Base-by-base conservation (phyloP, 257 asterid species). In the Fraxinus anomala region DNA sequence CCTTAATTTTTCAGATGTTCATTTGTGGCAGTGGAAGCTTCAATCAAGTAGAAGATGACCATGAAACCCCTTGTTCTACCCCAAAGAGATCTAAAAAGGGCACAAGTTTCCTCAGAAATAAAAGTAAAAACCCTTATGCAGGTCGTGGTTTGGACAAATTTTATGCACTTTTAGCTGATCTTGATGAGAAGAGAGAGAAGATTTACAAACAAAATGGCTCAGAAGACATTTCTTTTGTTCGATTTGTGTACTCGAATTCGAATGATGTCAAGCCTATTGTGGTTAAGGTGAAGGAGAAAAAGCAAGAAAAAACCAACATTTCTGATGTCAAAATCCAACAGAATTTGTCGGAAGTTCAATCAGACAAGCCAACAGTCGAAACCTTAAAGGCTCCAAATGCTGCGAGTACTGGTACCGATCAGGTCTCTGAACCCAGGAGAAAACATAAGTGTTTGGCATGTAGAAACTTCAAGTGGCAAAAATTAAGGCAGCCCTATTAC, bases 1-100 rank as follows among this genome's bases (percentile, higher is more conserved):
- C 44, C 68, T 30, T 70, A 79, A 17, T 74, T 23, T 71, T 69
- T 11, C 34, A 76, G 65, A 86, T 87, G 80, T 89, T 89, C 85
- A 80, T 90, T 63, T 92, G 97, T 68, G 92, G 96, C 13, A 86
- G 83, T 49, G 88, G 88, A 59, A 80, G 91, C 72, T 90, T 88
- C 37, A 70, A 83, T 61, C 83, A 77, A 23, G 81, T 82, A 42
- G 88, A 83, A 59, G 87, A 79, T 34, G 89, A 81, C 66, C 72
- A 47, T 17, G 82, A 85, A 10, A 31, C 0, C 70, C 94, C 96
- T 3, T 87, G 88, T 74, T 80, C 82, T 17, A 83, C 90, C 2
- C 91, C 93, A 0, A 89, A 84, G 80, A 82, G 87, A 71, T 76
- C 93, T 26, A 88, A 73, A 66, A 73, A 80, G 47, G 70, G 70